Evolutionary conservation across 768 basidiomycete genomes (phyloP), one percentile per base, ranked within the genome.

Genomic region (Pleurotus platypus): DNA sequence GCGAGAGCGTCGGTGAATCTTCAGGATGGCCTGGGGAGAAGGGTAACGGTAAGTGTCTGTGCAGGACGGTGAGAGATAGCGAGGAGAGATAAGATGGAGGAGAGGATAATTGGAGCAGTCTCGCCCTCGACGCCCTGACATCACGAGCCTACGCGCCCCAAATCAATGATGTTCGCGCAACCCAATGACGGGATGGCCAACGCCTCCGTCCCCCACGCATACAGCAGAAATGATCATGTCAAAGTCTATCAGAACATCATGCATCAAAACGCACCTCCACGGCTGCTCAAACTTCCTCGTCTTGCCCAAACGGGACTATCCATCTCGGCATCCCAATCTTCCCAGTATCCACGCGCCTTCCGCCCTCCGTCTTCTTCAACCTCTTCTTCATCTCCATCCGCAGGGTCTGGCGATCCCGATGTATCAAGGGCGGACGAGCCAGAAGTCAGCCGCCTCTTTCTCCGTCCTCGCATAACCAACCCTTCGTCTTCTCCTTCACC

Each of bases 261-360:
- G 18, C 24, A 24, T n/a, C 46, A 22, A 38, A 22, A 24, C 50
- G 38, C 16, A 53, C 50, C 50, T 39, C 49, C 49, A n/a, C 47
- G 11, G 27, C 49, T 50, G 18, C 50, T 37, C 7, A 53, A 18
- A 24, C 50, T 53, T 15, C 16, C 37, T 5, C 50, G 38, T 24
- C 50, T 53, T 15, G 30, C 38, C 50, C 50, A 53, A 38, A 53
- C 50, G 6, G 50, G 79, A 3, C 78, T 79, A 57, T 80, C 77
- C 63, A 76, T 67, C 45, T 75, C 64, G 0, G 74, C 74, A 57
- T 78, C 78, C 77, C 77, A 78, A 51, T 78, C 78, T 1, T 71
- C 71, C 74, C 75, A 76, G 24, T 76, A 72, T 15, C 75, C 76
- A 6, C 59, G 62, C 1, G 73, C 71, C 39, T 66, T 72, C 24